Evolutionary conservation across 2,329 filamentous ascomycete genomes (phyloP).

Genomic region (Trichoderma simmonsii): DNA sequence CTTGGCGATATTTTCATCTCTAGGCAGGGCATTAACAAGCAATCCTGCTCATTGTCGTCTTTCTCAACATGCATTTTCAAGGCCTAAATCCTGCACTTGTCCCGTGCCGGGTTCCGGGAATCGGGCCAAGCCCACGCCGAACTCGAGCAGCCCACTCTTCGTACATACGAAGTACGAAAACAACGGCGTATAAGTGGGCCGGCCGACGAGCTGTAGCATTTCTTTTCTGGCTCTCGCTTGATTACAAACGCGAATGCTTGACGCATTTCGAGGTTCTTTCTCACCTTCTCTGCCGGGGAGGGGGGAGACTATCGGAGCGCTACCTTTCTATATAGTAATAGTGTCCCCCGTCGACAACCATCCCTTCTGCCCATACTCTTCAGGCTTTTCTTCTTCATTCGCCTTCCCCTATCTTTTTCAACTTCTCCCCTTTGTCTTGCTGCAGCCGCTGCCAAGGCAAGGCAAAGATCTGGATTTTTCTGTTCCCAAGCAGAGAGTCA

Average conservation of each 20-base stretch:
- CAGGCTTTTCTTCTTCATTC: neutral
- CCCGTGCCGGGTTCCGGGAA: conserved; percentile 12
- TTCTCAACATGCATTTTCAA: neutral
- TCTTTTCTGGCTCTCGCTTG: neutral
- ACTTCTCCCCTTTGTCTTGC: neutral
- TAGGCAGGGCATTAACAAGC: neutral
- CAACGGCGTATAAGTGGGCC: conserved; percentile 3
- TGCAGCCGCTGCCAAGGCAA: neutral
- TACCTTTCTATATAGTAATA: conserved; percentile 11
- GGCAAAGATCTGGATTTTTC: neutral
- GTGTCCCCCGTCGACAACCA: neutral
- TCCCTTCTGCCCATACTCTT: neutral
- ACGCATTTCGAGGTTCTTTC: neutral
- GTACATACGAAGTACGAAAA: conserved; percentile 15
- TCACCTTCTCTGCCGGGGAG: neutral
- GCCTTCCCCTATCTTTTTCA: neutral
- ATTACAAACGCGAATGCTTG: neutral
- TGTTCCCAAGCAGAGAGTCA: neutral
- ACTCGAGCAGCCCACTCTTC: neutral
- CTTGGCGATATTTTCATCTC: neutral
- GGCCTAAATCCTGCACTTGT: neutral
- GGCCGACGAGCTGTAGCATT: neutral
- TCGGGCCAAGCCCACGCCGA: conserved; percentile 11
- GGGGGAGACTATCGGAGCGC: neutral
- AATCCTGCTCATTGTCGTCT: neutral